These are phyloP conservation scores for Picea glauca DNA, from an alignment of 75 land plant species.

Conservation along the genomic window DNA sequence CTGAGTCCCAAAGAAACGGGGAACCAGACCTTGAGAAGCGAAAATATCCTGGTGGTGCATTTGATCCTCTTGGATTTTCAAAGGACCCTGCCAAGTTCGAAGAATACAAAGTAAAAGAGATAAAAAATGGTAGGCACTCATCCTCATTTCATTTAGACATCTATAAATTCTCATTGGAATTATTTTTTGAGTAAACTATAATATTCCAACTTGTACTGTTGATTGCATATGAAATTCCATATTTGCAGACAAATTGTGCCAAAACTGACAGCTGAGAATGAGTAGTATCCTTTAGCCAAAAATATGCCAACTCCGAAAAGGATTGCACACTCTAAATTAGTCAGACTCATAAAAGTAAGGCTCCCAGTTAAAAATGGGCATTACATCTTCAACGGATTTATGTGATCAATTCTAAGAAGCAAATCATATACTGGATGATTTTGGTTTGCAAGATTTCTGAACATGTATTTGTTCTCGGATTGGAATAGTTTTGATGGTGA, in stretches of 20 bases:
- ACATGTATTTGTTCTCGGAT: not conserved
- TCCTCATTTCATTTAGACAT: not conserved
- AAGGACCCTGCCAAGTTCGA: conserved; percentile 74
- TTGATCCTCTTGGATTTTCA: conserved; percentile 96
- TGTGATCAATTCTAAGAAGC: not conserved
- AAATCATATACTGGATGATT: not conserved
- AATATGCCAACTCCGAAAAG: not conserved
- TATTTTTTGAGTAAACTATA: no score
- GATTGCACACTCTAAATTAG: no score
- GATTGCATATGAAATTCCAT: not conserved
- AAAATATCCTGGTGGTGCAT: conserved; percentile 99
- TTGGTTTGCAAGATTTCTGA: not conserved
- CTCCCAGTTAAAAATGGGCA: no score
- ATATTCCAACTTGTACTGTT: no score
- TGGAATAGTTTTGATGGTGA: not conserved
- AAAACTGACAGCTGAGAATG: no score
- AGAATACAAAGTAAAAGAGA: conserved; percentile 88
- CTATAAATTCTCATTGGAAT: no score
- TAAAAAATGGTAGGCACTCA: conserved; percentile 68
- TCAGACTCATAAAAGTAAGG: no score
- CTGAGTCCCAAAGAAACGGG: conserved; percentile 82
- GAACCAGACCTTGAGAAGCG: conserved; percentile 92
- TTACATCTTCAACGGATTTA: not conserved
- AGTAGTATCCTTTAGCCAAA: no score
- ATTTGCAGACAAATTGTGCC: not conserved